phyloP scores from a whole-genome alignment of 2,329 filamentous ascomycete species.

The Fusarium tanahbumbuense region DNA sequence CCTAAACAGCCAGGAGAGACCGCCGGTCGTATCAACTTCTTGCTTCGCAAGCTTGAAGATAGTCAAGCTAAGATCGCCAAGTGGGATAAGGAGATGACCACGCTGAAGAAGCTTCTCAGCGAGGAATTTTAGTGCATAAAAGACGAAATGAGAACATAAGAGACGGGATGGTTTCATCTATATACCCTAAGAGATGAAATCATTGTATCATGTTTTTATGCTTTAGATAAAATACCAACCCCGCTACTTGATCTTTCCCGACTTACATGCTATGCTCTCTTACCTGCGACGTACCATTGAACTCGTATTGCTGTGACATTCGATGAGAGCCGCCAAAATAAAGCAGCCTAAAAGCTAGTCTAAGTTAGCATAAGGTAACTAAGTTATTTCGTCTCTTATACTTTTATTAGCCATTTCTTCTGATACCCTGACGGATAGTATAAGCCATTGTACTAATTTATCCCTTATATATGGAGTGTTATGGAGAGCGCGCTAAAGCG shows the following conservation, averaged over 20 bases:
- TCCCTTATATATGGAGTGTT: background rate
- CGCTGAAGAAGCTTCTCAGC: slow-evolving; percentile 73
- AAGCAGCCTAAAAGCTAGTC: background rate
- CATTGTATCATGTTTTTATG: background rate
- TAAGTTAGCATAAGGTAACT: too few relatives aligned
- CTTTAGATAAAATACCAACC: background rate
- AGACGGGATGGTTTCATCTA: background rate
- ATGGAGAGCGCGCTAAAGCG: background rate
- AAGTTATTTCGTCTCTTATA: too few relatives aligned
- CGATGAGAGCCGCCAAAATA: background rate
- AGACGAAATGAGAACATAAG: background rate
- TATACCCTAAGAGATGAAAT: background rate
- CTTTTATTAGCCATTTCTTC: background rate
- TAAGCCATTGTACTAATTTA: background rate
- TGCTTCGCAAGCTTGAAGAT: slow-evolving; percentile 77
- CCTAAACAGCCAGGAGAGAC: slow-evolving; percentile 78
- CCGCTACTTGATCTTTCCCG: background rate
- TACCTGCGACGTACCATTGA: too few relatives aligned
- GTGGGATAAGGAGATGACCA: slow-evolving; percentile 78
- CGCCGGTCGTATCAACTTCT: slow-evolving; percentile 73
- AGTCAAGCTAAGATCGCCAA: slow-evolving; percentile 79
- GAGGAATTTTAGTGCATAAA: slow-evolving; percentile 55
- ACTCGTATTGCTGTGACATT: too few relatives aligned
- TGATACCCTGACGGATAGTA: background rate
- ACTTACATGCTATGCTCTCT: background rate